These are phyloP conservation scores for Mycena latifolia DNA, from an alignment of 768 basidiomycete genomes.

Conservation along the genomic window DNA sequence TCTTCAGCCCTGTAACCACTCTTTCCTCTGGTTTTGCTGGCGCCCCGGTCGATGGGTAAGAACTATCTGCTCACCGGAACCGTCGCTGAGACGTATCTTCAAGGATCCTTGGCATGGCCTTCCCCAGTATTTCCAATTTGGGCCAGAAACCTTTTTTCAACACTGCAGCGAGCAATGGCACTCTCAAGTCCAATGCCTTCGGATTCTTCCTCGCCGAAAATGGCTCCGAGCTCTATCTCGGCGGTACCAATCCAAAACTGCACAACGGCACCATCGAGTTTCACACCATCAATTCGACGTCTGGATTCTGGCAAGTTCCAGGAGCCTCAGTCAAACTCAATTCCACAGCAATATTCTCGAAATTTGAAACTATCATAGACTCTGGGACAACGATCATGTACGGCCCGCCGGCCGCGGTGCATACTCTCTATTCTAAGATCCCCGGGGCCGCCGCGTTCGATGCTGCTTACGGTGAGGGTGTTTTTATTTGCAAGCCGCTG, in stretches of 20 bases:
- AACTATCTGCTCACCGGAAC: slow-evolving; percentile 33
- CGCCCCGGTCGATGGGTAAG: slow-evolving; percentile 31
- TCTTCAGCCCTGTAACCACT: slow-evolving; percentile 46
- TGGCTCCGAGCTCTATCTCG: slow-evolving; percentile 64
- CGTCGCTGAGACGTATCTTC: slow-evolving; percentile 26
- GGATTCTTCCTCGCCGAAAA: slow-evolving; percentile 57
- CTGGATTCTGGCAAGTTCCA: slow-evolving; percentile 44
- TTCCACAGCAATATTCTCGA: slow-evolving; percentile 6
- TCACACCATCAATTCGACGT: slow-evolving; percentile 35
- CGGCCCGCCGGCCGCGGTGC: slow-evolving; percentile 41
- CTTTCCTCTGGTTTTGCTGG: slow-evolving; percentile 43
- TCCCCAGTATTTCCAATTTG: slow-evolving; percentile 47
- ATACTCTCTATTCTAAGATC: slow-evolving; percentile 41
- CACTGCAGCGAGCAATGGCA: slow-evolving; percentile 50
- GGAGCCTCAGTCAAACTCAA: slow-evolving; percentile 34
- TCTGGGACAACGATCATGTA: slow-evolving; percentile 53
- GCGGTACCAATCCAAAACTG: slow-evolving; percentile 57
- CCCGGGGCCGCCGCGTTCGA: slow-evolving; percentile 39
- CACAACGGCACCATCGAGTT: slow-evolving; percentile 58
- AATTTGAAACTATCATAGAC: slow-evolving; percentile 45
- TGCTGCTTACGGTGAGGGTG: slow-evolving; percentile 37
- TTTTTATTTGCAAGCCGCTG: not conserved
- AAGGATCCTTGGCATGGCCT: slow-evolving; percentile 51
- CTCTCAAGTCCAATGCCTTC: slow-evolving; percentile 50
- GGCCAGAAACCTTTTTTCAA: slow-evolving; percentile 52